Conservation (phyloP, 2,329 filamentous ascomycete genomes). For the Neurospora crassa region DNA sequence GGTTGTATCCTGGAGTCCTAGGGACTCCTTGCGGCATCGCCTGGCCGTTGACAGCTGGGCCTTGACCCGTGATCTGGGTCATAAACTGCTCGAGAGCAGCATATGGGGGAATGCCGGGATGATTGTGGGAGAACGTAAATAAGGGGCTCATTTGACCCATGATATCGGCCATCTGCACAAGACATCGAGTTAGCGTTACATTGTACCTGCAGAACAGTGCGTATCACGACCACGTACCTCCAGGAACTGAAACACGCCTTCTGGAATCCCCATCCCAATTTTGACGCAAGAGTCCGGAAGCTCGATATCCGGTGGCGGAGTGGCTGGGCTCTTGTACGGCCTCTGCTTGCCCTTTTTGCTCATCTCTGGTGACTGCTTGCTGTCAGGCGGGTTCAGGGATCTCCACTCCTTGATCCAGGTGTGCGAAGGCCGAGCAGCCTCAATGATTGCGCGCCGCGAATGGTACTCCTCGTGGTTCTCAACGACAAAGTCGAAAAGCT, state of each 20-base stretch:
- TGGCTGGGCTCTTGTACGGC: slow-evolving; percentile 48
- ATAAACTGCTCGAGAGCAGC: slow-evolving; percentile 53
- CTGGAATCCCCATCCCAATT: slow-evolving; percentile 47
- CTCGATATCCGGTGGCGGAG: slow-evolving; percentile 49
- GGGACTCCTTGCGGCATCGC: slow-evolving; percentile 35
- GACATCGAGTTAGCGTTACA: slow-evolving; percentile 17
- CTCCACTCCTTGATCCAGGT: slow-evolving; percentile 59
- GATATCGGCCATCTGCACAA: slow-evolving; percentile 49
- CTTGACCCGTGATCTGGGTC: slow-evolving; percentile 32
- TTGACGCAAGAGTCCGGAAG: slow-evolving; percentile 51
- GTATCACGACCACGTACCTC: slow-evolving; percentile 36
- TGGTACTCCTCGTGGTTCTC: slow-evolving; percentile 74
- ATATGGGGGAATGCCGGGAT: slow-evolving; percentile 47
- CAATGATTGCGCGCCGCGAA: slow-evolving; percentile 55
- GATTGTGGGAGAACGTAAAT: slow-evolving; percentile 46
- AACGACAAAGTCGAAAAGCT: slow-evolving; percentile 74
- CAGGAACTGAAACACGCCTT: slow-evolving; percentile 53
- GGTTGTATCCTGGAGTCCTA: slow-evolving; percentile 44
- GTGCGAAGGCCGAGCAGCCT: slow-evolving; percentile 51
- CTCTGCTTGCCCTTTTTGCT: slow-evolving; percentile 56
- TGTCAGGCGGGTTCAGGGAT: slow-evolving; percentile 46
- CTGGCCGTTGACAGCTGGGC: slow-evolving; percentile 37
- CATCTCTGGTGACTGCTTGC: slow-evolving; percentile 54
- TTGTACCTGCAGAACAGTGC: background rate
- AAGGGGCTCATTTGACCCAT: slow-evolving; percentile 58